Base-by-base conservation (phyloP, 148 eudicot genomes). In the Salicornia ramosissima region DNA sequence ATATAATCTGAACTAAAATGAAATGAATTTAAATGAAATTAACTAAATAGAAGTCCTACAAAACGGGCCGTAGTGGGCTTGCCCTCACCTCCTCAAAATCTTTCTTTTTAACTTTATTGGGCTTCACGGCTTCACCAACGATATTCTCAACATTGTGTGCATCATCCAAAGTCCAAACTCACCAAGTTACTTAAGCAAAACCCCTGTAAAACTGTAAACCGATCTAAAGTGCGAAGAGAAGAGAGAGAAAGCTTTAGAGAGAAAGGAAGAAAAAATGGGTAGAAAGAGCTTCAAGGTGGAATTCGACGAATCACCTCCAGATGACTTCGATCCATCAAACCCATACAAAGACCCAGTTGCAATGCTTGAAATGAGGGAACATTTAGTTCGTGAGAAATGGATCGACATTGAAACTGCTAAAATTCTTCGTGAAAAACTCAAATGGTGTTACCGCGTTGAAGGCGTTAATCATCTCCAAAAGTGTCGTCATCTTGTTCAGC, bases 341-440 rank as follows among this genome's bases (percentile, higher is more conserved):
- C 98, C 98, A 46, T 92, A 92, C 87, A 88, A 90, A 87, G 98
- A 92, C 73, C 96, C 98, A 22, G 98, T 92, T 10, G 98, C 98
- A 47, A 83, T 86, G 90, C 84, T 92, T 7, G 98, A 92, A 82
- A 92, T 92, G 96, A 73, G 98, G 26, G 98, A 90, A 75, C 89
- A 92, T 34, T 31, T 92, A 5, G 98, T 92, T 6, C 58, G 98
- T 33, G 94, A 92, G 85, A 92, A 92, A 77, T 92, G 98, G 98
- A 88, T 92, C 83, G 78, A 87, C 56, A 92, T 92, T 74, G 98
- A 92, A 79, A 92, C 83, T 9, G 91, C 96, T 46, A 92, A 92
- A 85, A 92, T 92, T 77, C 33, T 92, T 2, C 74, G 98, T 0
- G 96, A 92, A 28, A 82, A 76, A 49, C 81, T 92, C 69, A 70